These are phyloP conservation scores for Phlebopus sp. DNA, from an alignment of 1,284 basidiomycete species.

Conservation along the genomic window DNA sequence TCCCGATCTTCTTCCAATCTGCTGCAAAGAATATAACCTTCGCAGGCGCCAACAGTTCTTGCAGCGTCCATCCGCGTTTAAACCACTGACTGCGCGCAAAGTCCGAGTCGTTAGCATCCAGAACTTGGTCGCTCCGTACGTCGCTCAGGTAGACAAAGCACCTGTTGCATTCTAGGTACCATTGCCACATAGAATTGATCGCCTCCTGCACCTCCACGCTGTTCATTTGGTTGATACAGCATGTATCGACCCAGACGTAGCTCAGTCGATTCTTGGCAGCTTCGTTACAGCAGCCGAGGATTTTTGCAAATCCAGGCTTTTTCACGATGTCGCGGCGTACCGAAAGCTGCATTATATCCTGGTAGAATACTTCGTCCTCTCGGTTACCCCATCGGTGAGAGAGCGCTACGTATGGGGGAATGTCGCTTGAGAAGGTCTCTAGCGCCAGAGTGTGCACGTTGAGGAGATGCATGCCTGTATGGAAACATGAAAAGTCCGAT, in stretches of 20 bases:
- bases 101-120: background rate
- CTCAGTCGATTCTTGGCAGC: constrained; percentile 2
- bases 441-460: constrained; percentile 3
- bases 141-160: constrained; percentile 11
- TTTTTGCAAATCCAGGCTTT: constrained; percentile 9
- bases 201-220: constrained; percentile 8
- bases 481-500: too few species aligned
- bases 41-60: constrained; percentile 10
- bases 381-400: constrained; percentile 3
- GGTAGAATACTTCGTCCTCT: constrained; percentile 6
- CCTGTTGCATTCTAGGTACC: constrained; percentile 5
- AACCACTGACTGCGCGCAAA: constrained; percentile 12
- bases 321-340: background rate
- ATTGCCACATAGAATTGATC: constrained; percentile 10
- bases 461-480: constrained; percentile 1
- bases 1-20: constrained; percentile 9
- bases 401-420: constrained; percentile 18
- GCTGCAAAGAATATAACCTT: constrained; percentile 6
- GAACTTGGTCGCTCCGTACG: constrained; percentile 1
- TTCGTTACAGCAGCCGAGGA: constrained; percentile 4
- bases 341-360: constrained; percentile 2
- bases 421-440: constrained; percentile 3
- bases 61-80: constrained; percentile 9
- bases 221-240: constrained; percentile 10
- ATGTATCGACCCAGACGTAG: constrained; percentile 12